phyloP scores from a whole-genome alignment of 306 rosid species.

The Acacia melanoxylon region DNA sequence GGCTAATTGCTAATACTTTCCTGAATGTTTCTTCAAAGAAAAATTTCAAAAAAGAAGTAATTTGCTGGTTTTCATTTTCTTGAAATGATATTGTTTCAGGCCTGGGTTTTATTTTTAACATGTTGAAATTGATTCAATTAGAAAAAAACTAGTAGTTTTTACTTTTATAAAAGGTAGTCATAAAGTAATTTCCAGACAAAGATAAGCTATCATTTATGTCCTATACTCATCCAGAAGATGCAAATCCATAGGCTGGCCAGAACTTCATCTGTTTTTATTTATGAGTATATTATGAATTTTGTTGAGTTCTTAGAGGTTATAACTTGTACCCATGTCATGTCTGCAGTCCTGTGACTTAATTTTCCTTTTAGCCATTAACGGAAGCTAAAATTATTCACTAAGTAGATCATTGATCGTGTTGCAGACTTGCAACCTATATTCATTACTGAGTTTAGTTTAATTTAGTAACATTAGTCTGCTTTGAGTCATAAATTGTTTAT shows the following conservation, averaged over 20 bases:
- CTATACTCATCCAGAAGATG: neutral
- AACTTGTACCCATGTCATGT: constrained; percentile 2
- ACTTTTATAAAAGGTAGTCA: neutral
- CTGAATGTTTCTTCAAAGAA: neutral
- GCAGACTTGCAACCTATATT: neutral
- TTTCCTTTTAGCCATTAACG: neutral
- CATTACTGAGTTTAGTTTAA: neutral
- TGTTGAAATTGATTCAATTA: neutral
- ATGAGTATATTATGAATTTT: neutral
- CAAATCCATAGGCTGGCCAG: neutral
- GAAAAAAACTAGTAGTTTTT: neutral
- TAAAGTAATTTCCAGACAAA: neutral
- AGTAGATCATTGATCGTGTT: neutral
- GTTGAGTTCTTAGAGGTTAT: neutral
- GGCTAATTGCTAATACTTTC: neutral
- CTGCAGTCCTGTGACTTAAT: neutral
- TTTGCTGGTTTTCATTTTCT: neutral
- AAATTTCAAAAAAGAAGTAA: neutral
- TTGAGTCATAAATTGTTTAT: neutral
- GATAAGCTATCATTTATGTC: neutral
- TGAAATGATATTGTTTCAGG: neutral
- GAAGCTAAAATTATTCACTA: neutral
- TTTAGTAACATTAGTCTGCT: neutral
- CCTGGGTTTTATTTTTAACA: neutral
- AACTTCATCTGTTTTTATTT: neutral